Conservation (phyloP, 805 yeast species). For the Nadsonia fulvescens region DNA sequence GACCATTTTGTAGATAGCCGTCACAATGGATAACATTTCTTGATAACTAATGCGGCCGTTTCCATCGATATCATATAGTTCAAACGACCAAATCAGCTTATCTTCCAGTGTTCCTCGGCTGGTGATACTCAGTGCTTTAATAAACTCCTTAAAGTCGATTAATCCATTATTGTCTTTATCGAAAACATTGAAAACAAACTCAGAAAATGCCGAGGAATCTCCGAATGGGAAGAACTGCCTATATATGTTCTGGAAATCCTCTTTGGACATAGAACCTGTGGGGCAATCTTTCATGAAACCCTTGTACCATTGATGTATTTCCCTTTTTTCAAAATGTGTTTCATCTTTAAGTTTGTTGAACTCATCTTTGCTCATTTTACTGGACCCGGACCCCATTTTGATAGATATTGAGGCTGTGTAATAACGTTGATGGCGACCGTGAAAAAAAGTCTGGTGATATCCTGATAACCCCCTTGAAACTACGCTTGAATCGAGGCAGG, state of each 20-base stretch:
- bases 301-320: conserved; percentile 95
- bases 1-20: conserved; percentile 83
- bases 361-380: conserved; percentile 83
- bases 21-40: conserved; percentile 65
- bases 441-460: too few species aligned
- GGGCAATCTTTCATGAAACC: conserved; percentile 93
- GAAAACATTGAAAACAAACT: conserved; percentile 72
- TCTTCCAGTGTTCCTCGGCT: conserved; percentile 75
- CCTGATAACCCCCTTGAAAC: too few species aligned
- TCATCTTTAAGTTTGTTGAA: conserved; percentile 62
- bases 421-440: too few species aligned
- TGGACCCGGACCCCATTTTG: conserved; percentile 83
- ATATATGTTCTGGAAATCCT: conserved; percentile 80
- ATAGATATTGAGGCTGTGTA: too few species aligned
- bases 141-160: conserved; percentile 85
- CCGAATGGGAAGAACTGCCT: conserved; percentile 98
- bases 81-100: conserved; percentile 78
- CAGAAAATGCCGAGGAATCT: conserved; percentile 83
- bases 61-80: conserved; percentile 64
- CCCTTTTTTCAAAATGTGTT: conserved; percentile 84
- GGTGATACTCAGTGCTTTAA: conserved; percentile 70
- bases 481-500: too few species aligned
- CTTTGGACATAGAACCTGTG: conserved; percentile 65
- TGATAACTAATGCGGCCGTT: conserved; percentile 60
- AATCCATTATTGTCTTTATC: conserved; percentile 66